Percentiles rank a stretch among this genome's conserved stretches.
phyloP scores from a whole-genome alignment of 2,329 filamentous ascomycete species.

The Fusarium neocosmosporiellum region DNA sequence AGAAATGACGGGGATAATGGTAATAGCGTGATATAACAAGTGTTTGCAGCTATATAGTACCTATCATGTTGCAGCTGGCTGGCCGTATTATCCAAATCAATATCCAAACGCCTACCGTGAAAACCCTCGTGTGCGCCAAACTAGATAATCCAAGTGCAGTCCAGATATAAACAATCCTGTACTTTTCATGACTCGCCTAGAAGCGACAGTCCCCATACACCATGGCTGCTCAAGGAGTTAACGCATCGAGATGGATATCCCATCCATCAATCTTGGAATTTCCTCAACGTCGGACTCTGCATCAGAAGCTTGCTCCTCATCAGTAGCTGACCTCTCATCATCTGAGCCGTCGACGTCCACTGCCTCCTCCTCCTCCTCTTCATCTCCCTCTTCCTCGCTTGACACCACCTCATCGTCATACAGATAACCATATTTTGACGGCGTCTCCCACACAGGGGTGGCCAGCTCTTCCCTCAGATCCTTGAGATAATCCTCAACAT shows the following conservation, averaged over 20 bases:
- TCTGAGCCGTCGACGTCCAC: not conserved
- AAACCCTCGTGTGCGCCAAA: not conserved
- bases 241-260: not conserved
- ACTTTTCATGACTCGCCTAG: not conserved
- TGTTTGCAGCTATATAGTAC: not conserved
- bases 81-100: not conserved
- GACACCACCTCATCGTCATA: not conserved
- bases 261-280: not conserved
- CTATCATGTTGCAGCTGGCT: not conserved
- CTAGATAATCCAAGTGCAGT: not conserved
- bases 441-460: not conserved
- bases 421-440: not conserved
- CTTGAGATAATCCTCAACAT: conserved; percentile 10
- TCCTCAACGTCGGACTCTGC: not conserved
- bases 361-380: not conserved
- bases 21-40: not conserved
- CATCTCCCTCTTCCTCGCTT: not conserved
- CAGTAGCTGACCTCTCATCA: not conserved
- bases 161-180: not conserved
- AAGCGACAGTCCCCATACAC: not conserved
- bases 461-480: conserved; percentile 20
- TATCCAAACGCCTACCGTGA: not conserved
- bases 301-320: not conserved
- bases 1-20: not conserved
- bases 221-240: not conserved